These are phyloP conservation scores for Lasiodiplodia sp. DNA, from an alignment of 2,329 filamentous ascomycete genomes.

Conservation along the genomic window DNA sequence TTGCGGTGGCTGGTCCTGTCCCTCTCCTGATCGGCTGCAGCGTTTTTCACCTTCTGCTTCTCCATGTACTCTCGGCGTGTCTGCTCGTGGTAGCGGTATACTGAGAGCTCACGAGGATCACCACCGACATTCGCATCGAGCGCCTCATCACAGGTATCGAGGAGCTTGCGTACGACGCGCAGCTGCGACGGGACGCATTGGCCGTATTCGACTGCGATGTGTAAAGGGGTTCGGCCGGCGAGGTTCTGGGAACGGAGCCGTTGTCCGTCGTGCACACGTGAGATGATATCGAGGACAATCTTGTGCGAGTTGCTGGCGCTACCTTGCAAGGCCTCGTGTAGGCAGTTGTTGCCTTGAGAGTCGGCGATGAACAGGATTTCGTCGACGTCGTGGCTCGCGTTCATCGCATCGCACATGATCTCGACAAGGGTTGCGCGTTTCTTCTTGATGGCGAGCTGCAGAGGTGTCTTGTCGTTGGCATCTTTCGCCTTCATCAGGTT, in stretches of 20 bases:
- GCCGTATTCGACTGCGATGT: slow-evolving; percentile 5
- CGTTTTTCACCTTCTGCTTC: not conserved
- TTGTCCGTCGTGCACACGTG: not conserved
- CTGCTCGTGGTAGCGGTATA: slow-evolving; percentile 14
- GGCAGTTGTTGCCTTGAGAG: not conserved
- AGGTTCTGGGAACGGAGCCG: not conserved
- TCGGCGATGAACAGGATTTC: not conserved
- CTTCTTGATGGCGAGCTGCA: not conserved
- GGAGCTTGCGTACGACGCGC: not conserved
- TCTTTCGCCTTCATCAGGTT: not conserved
- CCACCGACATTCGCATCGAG: not conserved
- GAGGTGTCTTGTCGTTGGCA: not conserved
- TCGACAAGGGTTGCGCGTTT: not conserved
- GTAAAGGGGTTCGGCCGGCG: not conserved
- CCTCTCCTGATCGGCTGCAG: too few species aligned
- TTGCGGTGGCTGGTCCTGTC: rapidly evolving
- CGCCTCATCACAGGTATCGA: not conserved
- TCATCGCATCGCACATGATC: not conserved
- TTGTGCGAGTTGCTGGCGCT: not conserved
- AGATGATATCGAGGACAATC: not conserved
- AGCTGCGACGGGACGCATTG: not conserved
- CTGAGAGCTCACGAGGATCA: not conserved
- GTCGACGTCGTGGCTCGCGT: not conserved
- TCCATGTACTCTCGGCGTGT: not conserved
- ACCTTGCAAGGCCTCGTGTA: not conserved